phyloP scores from a whole-genome alignment of 768 basidiomycete species.

The Tulasnella sp. region DNA sequence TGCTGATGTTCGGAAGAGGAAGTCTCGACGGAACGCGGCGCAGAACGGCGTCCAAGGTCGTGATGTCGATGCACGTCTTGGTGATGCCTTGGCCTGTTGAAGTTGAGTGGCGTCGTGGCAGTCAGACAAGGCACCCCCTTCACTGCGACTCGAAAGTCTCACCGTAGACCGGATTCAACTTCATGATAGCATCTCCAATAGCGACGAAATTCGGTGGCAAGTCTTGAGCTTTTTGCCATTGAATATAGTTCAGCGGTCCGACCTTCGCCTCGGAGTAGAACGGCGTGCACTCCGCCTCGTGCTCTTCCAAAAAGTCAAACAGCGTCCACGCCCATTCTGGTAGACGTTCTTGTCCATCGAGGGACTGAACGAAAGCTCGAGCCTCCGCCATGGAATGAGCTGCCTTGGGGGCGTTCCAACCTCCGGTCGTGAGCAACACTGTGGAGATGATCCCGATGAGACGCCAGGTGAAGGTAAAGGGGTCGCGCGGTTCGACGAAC shows the following conservation, averaged over 20 bases:
- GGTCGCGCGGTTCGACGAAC: neutral
- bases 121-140: neutral
- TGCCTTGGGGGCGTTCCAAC: neutral
- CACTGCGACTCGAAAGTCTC: neutral
- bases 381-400: slow-evolving; percentile 7
- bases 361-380: neutral
- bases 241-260: slow-evolving; percentile 36
- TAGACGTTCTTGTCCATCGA: neutral
- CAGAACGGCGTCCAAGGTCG: slow-evolving; percentile 14
- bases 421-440: slow-evolving; percentile 18
- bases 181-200: slow-evolving; percentile 41
- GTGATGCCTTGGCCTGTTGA: slow-evolving; percentile 16
- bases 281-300: slow-evolving; percentile 30
- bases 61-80: neutral
- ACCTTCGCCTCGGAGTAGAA: neutral
- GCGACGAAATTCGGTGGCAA: slow-evolving; percentile 41
- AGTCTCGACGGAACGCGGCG: neutral
- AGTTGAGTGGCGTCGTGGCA: neutral
- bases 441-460: neutral
- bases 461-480: neutral
- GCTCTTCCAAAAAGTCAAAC: slow-evolving; percentile 37
- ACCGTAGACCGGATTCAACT: slow-evolving; percentile 35
- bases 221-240: slow-evolving; percentile 36
- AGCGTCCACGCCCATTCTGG: slow-evolving; percentile 35
- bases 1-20: slow-evolving; percentile 7